Conservation (phyloP, 345 rosid genomes). For the Noccaea caerulescens region DNA sequence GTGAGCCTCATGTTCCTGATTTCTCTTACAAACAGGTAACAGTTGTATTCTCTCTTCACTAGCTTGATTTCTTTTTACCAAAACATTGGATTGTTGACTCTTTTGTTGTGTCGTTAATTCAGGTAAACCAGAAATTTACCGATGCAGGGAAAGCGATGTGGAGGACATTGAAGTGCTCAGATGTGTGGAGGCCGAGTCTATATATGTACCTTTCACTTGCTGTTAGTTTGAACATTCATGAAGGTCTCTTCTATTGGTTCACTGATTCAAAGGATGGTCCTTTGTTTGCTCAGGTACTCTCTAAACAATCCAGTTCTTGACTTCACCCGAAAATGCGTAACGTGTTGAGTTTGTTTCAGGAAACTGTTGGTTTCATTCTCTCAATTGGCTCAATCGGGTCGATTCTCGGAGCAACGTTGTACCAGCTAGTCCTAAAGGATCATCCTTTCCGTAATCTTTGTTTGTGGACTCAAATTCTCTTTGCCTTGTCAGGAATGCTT, state of each 20-base stretch:
- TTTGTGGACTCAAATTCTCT: slow-evolving; percentile 81
- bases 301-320: background rate
- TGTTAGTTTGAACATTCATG: slow-evolving; percentile 70
- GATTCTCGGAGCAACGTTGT: slow-evolving; percentile 76
- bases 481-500: slow-evolving; percentile 83
- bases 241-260: slow-evolving; percentile 94
- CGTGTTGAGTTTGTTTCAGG: slow-evolving; percentile 52
- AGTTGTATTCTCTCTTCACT: background rate
- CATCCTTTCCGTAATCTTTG: slow-evolving; percentile 74
- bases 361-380: slow-evolving; percentile 80
- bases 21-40: slow-evolving; percentile 72
- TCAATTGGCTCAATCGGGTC: slow-evolving; percentile 86
- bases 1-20: slow-evolving; percentile 57
- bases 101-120: slow-evolving; percentile 33
- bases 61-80: background rate
- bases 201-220: slow-evolving; percentile 85
- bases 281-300: slow-evolving; percentile 75
- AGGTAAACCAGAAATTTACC: slow-evolving; percentile 68
- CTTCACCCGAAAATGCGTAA: background rate
- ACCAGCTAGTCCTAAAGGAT: slow-evolving; percentile 70
- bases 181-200: slow-evolving; percentile 87
- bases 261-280: slow-evolving; percentile 83
- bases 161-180: slow-evolving; percentile 72
- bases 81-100: slow-evolving; percentile 15
- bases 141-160: slow-evolving; percentile 86